Percentiles rank a stretch among this genome's conserved stretches.
Conservation (phyloP, 1,284 basidiomycete genomes). For the Pascua sp. region DNA sequence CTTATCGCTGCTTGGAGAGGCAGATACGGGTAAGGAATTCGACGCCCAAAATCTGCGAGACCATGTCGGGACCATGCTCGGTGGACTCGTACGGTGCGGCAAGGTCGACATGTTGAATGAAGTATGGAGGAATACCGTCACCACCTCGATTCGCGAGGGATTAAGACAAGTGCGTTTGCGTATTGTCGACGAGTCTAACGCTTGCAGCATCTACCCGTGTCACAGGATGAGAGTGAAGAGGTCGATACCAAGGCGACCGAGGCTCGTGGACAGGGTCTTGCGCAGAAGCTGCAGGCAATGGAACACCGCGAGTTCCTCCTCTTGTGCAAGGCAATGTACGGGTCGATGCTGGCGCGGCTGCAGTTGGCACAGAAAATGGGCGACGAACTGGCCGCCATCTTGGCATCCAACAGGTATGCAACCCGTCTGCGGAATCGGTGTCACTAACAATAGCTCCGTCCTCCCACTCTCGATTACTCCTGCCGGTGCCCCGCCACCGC, state of each 20-base stretch:
- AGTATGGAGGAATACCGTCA: constrained; percentile 73
- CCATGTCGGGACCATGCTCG: constrained; percentile 60
- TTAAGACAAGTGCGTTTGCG: constrained; percentile 35
- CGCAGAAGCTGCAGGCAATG: constrained; percentile 64
- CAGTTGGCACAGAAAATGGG: constrained; percentile 68
- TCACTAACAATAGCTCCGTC: background rate
- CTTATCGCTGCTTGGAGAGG: constrained; percentile 58
- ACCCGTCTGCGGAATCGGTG: background rate
- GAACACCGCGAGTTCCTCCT: constrained; percentile 66
- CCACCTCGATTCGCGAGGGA: constrained; percentile 63
- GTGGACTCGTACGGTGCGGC: constrained; percentile 70
- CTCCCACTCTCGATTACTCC: background rate
- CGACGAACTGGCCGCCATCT: constrained; percentile 59
- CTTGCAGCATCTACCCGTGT: constrained; percentile 31
- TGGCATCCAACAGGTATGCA: constrained; percentile 46
- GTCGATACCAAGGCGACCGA: constrained; percentile 35
- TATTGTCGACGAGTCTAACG: constrained; percentile 6
- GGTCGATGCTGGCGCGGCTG: constrained; percentile 65
- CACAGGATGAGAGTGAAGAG: constrained; percentile 53
- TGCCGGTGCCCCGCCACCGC: background rate
- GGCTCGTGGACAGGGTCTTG: constrained; percentile 48
- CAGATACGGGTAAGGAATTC: constrained; percentile 35
- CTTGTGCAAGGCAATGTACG: constrained; percentile 63
- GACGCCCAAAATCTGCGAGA: constrained; percentile 34
- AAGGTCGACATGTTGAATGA: constrained; percentile 66